A percentile compares a stretch with the other conserved stretches of the same genome.
These are phyloP conservation scores for Saccharomycopsis babjevae DNA, from an alignment of 805 yeast species.

Conservation along the genomic window DNA sequence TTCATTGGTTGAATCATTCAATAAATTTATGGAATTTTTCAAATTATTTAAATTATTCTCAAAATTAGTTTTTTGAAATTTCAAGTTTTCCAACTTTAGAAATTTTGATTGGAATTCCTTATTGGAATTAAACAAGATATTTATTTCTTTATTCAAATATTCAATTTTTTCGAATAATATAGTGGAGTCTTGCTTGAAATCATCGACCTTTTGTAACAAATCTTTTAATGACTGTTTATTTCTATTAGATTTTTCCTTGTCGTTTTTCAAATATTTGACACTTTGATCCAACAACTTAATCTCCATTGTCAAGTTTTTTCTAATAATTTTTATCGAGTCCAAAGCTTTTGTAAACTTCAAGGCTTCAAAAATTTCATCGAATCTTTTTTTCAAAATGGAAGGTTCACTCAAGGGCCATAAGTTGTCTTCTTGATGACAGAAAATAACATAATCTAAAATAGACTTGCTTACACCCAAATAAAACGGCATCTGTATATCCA, in stretches of 20 bases:
- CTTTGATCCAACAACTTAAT: conserved; percentile 68
- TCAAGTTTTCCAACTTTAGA: conserved; percentile 49
- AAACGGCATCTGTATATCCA: conserved; percentile 72
- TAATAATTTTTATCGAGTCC: conserved; percentile 62
- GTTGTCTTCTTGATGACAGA: conserved; percentile 96
- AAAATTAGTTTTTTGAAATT: conserved; percentile 36
- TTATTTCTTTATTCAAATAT: conserved; percentile 46
- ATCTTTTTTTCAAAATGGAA: conserved; percentile 73
- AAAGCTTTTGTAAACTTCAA: conserved; percentile 85
- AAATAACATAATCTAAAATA: conserved; percentile 81
- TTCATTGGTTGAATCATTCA: conserved; percentile 31
- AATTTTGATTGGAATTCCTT: conserved; percentile 72
- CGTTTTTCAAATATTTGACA: conserved; percentile 65
- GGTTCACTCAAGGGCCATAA: conserved; percentile 96
- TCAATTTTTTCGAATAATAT: conserved; percentile 40
- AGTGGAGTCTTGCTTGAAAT: conserved; percentile 39
- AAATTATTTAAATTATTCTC: conserved; percentile 44
- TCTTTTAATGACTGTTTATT: conserved; percentile 38
- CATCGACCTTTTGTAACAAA: conserved; percentile 34
- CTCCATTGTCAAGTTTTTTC: conserved; percentile 69
- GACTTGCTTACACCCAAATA: conserved; percentile 84
- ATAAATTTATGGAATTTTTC: conserved; percentile 33
- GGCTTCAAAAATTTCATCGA: conserved; percentile 95
- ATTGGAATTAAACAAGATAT: conserved; percentile 57
- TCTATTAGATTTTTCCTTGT: conserved; percentile 59